Evolutionary conservation across 495 filamentous ascomycete species (phyloP), one percentile per base, ranked within the genome.

Genomic region (Lasiosphaeriaceae sp.): DNA sequence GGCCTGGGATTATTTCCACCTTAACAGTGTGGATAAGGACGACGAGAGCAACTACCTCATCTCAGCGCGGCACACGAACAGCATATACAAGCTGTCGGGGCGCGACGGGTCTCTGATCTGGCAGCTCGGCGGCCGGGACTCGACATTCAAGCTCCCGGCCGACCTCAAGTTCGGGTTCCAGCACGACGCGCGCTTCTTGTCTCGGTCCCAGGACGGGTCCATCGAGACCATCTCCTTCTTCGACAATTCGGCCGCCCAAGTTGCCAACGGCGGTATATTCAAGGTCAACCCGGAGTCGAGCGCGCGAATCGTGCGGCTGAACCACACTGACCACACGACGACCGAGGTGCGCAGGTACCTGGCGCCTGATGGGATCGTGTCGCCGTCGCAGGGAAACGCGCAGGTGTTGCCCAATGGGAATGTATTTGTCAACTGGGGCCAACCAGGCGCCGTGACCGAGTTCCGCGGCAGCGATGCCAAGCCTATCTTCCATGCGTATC

Each of bases 1-100:
- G 35, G 77, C 80, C 3, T 84, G 77, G 73, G 80, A 86, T 66
- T 84, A 78, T 64, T 84, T 84, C 70, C 81, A 83, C 66, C 79
- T 86, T 66, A 84, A 85, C 62, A 80, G 78, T 17, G 68, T 84
- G 49, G 81, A 83, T 52, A 83, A 82, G 60, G 77, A 82, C 55
- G 47, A 41, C 3, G 71, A 77, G 3, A 81, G 81, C 4, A 77
- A 83, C 66, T 85, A 84, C 57, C 62, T 84, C 37, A 76, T 85
- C 23, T 84, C 81, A 1, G 76, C 74, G 6, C 79, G 83, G 4
- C 77, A 84, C 60, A 77, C 74, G 0, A 73, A 71, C 55, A 71
- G 78, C 14, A 74, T 84, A 31, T 82, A 82, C 59, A 79, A 80
- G 57, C 75, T 86, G 48, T 81, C 80, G 22, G 79, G 80, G 41